Base-by-base conservation (phyloP, 1,139 yeast species). In the Blastobotrys capitulatus region DNA sequence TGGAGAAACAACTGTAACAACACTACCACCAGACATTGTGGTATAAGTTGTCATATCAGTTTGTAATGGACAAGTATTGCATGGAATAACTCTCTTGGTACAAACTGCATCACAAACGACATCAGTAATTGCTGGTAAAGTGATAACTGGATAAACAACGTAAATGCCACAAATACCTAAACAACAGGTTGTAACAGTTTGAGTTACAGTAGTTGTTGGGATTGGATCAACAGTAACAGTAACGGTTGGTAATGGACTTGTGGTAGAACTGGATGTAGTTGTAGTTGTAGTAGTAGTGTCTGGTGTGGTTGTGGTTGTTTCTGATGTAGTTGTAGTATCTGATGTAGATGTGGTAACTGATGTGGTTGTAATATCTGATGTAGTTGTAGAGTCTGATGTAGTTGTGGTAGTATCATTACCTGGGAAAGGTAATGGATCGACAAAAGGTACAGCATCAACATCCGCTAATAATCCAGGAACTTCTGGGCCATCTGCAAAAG, bases 171-270 rank as follows among this genome's bases (percentile, higher is more conserved):
- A 62, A 35, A 54, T 56, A 35, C 59, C 56, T 22, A 54, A 46
- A 44, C 60, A 56, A 53, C 66, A 65, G 39, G 51, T 56, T 22
- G 63, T 57, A 41, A 60, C 54, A 25, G 59, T 57, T 52, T 57
- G 60, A 29, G 60, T 57, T 19, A 58, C 54, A 38, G 42, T 38
- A 18, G 9, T 31, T 22, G 29, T 16, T 13, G 26, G 26, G 9
- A 22, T 15, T 22, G 25, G 25, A 7, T 22, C 25, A 32, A 43
- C 27, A 12, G 29, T 19, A 22, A 19, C 27, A 5, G 42, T 38
- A 5, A 5, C 42, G 9, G 42, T 38, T 22, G 25, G 25, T 22
- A 22, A 22, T 22, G 25, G 4, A 22, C 25, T 22, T 5, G 4
- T 22, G 25, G 25, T 18, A 7, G 5, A 5, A 36, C 8, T 12